A percentile compares a stretch with the other conserved stretches of the same genome.
Evolutionary conservation across 129 eudicot species (phyloP).

Genomic region (Smallanthus sonchifolius): DNA sequence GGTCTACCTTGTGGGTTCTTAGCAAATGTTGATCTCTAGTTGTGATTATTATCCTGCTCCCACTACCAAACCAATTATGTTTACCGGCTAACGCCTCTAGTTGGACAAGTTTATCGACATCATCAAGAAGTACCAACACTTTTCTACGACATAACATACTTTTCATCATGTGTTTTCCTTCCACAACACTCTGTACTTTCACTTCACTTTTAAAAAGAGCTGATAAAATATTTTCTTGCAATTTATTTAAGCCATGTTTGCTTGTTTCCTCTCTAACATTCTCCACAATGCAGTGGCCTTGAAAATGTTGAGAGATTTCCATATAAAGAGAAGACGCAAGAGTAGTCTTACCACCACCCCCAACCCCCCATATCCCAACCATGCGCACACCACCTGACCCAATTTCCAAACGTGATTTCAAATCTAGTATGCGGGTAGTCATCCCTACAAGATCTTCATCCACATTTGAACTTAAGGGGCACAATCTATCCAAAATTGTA

Average conservation of each 20-base stretch:
- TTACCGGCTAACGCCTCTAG: background rate
- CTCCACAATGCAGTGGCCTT: background rate
- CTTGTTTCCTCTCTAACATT: background rate
- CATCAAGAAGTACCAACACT: conserved; percentile 13
- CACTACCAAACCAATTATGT: background rate
- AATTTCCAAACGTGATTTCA: background rate
- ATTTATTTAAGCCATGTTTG: background rate
- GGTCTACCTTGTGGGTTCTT: too few species aligned
- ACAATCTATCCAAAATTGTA: background rate
- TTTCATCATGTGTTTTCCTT: background rate
- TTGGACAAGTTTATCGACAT: conserved; percentile 3
- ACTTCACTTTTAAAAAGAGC: background rate
- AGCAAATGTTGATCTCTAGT: conserved; percentile 5
- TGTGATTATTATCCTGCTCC: background rate
- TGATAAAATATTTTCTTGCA: background rate
- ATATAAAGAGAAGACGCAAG: background rate
- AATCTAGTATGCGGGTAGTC: background rate
- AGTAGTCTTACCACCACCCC: background rate
- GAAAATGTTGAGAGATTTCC: background rate
- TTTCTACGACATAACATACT: background rate
- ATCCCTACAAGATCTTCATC: background rate
- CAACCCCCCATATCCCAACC: conserved; percentile 5
- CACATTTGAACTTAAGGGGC: background rate
- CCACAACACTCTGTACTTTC: background rate
- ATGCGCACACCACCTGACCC: background rate